Evolutionary conservation across 108 stramenopile species (phyloP).

Genomic region (Nitzschia palea): DNA sequence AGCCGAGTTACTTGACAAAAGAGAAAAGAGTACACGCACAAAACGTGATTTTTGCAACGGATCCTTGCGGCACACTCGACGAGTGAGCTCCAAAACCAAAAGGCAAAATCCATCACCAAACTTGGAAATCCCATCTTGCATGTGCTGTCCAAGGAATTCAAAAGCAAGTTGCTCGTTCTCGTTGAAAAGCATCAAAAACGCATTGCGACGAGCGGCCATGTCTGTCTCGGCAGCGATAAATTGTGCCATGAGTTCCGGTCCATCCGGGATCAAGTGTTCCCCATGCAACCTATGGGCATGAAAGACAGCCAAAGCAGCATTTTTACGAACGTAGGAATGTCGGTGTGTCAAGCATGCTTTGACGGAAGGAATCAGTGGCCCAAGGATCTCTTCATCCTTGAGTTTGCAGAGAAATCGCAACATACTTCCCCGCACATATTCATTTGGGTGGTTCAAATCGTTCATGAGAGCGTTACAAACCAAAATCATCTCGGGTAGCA

Average conservation of each 20-base stretch:
- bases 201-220: slow-evolving; percentile 92
- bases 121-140: slow-evolving; percentile 86
- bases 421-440: slow-evolving; percentile 98
- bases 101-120: slow-evolving; percentile 97
- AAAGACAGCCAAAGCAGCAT: slow-evolving; percentile 95
- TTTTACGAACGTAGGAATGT: slow-evolving; percentile 97
- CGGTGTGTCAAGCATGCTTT: slow-evolving; percentile 96
- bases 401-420: slow-evolving; percentile 98
- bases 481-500: slow-evolving; percentile 98
- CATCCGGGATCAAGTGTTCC: slow-evolving; percentile 93
- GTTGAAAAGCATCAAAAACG: slow-evolving; percentile 98
- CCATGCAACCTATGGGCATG: slow-evolving; percentile 92
- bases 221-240: slow-evolving; percentile 92
- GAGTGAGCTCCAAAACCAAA: slow-evolving; percentile 94
- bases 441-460: slow-evolving; percentile 99
- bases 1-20: slow-evolving; percentile 88
- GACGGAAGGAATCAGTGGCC: slow-evolving; percentile 94
- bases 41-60: slow-evolving; percentile 97
- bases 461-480: slow-evolving; percentile 99
- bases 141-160: slow-evolving; percentile 93
- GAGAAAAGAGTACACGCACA: slow-evolving; percentile 92
- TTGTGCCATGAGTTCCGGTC: slow-evolving; percentile 90
- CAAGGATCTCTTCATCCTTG: slow-evolving; percentile 96
- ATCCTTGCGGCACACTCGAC: slow-evolving; percentile 95
- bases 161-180: slow-evolving; percentile 94